phyloP scores from a whole-genome alignment of 352 stramenopile genomes.

The Globisporangium carolinianum region DNA sequence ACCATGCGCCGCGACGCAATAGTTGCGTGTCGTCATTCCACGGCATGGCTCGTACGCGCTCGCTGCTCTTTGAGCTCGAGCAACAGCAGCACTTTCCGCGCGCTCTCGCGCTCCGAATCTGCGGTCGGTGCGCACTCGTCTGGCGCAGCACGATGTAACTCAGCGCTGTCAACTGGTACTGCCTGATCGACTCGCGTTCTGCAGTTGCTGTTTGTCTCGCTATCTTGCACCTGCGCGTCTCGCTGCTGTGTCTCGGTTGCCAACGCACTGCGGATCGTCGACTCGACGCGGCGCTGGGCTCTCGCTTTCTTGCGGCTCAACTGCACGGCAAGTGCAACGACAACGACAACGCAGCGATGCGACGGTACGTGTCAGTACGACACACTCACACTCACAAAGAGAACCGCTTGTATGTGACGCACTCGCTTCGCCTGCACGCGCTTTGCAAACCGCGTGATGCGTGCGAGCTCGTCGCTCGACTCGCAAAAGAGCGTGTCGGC shows the following conservation, averaged over 20 bases:
- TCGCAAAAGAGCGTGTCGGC: slow-evolving; percentile 13
- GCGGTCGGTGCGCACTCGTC: neutral
- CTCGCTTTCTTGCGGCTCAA: slow-evolving; percentile 11
- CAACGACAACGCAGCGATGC: no score
- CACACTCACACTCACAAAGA: no score
- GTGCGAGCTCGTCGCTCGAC: neutral
- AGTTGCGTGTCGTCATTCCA: no score
- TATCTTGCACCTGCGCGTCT: no score
- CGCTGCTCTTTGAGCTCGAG: slow-evolving; percentile 13
- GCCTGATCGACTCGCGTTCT: neutral
- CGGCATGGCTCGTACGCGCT: slow-evolving; percentile 6
- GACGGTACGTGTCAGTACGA: no score
- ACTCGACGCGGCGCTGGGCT: slow-evolving; percentile 2
- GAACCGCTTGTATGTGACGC: neutral
- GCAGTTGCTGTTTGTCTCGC: neutral
- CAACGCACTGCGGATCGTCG: slow-evolving; percentile 5
- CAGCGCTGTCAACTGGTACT: neutral
- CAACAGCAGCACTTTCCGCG: slow-evolving; percentile 17
- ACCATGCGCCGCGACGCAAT: neutral
- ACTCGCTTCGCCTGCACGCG: slow-evolving; percentile 27
- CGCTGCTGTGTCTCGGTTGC: neutral
- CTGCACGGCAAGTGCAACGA: neutral
- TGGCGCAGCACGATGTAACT: neutral
- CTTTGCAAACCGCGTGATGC: slow-evolving; percentile 16
- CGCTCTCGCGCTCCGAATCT: neutral